A percentile compares a stretch with the other conserved stretches of the same genome.
Conservation (phyloP, 192 early-diverging fungal species). For the Spizellomyces punctatus region DNA sequence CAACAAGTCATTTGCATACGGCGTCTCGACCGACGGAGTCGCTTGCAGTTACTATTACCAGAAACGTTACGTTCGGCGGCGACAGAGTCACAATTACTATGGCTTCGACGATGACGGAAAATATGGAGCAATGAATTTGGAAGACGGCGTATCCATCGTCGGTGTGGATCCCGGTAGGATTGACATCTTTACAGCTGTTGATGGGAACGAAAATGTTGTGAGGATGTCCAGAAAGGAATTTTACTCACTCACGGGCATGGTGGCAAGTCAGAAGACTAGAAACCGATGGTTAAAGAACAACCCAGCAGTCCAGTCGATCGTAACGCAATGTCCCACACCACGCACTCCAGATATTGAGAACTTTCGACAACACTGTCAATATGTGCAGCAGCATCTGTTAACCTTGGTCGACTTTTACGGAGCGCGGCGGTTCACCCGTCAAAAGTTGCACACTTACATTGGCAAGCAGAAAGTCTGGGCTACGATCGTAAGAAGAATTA, state of each 20-base stretch:
- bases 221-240: background rate
- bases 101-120: conserved; percentile 15
- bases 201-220: too few species aligned
- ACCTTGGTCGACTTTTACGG: conserved; percentile 1
- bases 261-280: too few species aligned
- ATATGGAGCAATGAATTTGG: background rate
- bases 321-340: background rate
- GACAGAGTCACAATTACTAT: too few species aligned
- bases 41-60: conserved; percentile 12
- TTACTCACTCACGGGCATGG: background rate
- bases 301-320: conserved; percentile 4
- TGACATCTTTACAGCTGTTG: conserved; percentile 18
- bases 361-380: conserved; percentile 5
- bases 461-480: conserved; percentile 1
- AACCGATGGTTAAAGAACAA: conserved; percentile 19
- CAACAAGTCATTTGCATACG: conserved; percentile 16
- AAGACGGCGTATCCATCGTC: too few species aligned
- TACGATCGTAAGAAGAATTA: background rate
- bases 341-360: background rate
- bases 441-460: background rate
- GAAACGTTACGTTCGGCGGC: conserved; percentile 11
- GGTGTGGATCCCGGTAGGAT: conserved; percentile 22
- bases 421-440: background rate
- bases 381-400: background rate
- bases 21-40: conserved; percentile 10